phyloP scores from a whole-genome alignment of 139 green algal species.

The Edaphochlamys debaryana region DNA sequence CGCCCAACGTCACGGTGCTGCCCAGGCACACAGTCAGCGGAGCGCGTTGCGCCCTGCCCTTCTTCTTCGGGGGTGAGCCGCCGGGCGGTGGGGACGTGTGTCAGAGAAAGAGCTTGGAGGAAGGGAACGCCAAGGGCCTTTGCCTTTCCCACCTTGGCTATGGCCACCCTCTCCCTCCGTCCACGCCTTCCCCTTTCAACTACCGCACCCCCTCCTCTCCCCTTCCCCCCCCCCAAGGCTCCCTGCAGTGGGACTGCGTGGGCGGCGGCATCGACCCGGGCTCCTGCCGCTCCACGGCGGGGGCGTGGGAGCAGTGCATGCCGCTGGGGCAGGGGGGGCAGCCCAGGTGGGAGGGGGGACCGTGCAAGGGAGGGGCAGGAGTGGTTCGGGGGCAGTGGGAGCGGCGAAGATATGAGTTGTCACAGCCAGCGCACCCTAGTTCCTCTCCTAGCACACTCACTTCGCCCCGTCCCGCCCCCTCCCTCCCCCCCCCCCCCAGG shows the following conservation, averaged over 20 bases:
- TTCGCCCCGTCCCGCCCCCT: background rate
- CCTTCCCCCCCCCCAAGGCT: slow-evolving; percentile 1
- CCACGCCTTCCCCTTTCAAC: no score
- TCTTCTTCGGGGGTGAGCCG: slow-evolving; percentile 14
- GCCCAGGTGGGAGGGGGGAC: slow-evolving; percentile 5
- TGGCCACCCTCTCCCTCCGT: no score
- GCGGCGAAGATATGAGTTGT: no score
- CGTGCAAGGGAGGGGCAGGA: background rate
- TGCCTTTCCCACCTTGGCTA: no score
- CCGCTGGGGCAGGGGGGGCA: slow-evolving; percentile 10
- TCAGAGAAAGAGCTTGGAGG: no score
- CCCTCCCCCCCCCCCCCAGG: background rate
- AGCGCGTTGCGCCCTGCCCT: slow-evolving; percentile 25
- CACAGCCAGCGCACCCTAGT: no score
- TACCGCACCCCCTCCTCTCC: background rate
- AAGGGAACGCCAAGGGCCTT: no score
- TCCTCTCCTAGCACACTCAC: background rate
- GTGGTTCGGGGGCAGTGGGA: background rate
- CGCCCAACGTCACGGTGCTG: slow-evolving; percentile 2
- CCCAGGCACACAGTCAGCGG: slow-evolving; percentile 15
- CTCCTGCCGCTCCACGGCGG: slow-evolving; percentile 21
- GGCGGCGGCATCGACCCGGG: slow-evolving; percentile 12
- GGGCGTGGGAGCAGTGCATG: slow-evolving; percentile 42
- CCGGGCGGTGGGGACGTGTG: no score
- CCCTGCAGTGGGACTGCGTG: slow-evolving; percentile 38